Evolutionary conservation across 345 rosid species (phyloP), one percentile per base, ranked within the genome.

Genomic region (Abelmoschus esculentus): DNA sequence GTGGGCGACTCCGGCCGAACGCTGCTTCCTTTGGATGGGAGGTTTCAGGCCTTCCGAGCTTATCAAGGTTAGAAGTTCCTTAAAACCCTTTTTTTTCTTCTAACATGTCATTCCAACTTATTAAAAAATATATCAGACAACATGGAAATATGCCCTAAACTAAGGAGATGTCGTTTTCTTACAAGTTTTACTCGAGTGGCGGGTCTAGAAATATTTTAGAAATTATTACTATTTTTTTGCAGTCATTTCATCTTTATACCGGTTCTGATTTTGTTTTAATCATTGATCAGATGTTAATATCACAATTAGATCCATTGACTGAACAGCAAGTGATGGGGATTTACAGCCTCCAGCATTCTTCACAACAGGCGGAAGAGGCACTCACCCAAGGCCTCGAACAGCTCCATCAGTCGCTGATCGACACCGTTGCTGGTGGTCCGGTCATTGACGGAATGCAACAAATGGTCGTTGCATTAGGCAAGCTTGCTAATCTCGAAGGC

Each of bases 21-120:
- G 99, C 7, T 91, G 97, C 81, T 95, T 95, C 80, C 90, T 95
- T 7, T 95, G 99, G 99, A 91, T 95, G 87, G 99, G 93, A 5
- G 99, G 99, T 17, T 95, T 95, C 54, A 80, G 92, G 50, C 97
- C 99, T 10, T 95, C 99, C 1, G 99, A 95, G 17, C 88, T 91
- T 19, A 90, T 95, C 82, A 95, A 91, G 97, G 99, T 91, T 40
- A 4, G 59, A 8, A 56, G 7, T 67, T 26, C 15, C 42, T 7
- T 7, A 38, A 1, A 6, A 38, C 1, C 9, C 0, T 36, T 38
- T 38, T 36, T 38, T 38, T 38, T 38, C 42, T 38, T 38, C 42
- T 38, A 38, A 38, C 42, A 38, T 1, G 9, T 38, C 7, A 38
- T 38, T 38, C 42, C 1, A 38, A 38, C 42, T 38, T 38, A 7